Evolutionary conservation across 2,329 filamentous ascomycete genomes (phyloP), one percentile per base, ranked within the genome.

Genomic region (Didymella keratinophila): DNA sequence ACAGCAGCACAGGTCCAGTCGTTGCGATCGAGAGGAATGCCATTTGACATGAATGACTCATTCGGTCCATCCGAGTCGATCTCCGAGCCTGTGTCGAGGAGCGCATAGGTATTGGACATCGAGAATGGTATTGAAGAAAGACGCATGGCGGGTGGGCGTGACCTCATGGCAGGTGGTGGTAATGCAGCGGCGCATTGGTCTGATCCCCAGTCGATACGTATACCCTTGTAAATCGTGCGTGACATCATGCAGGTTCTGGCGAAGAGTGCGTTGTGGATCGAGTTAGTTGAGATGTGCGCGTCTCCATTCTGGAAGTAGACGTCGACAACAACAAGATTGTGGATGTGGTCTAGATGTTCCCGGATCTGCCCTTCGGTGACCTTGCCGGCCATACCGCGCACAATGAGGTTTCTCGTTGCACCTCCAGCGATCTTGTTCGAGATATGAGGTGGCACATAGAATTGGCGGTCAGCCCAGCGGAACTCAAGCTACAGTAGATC

Each of bases 301-400:
- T 87, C 85, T 4, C 82, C 81, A 18, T 82, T 79, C 2, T 78
- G 75, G 73, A 90, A 89, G 49, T 64, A 62, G 43, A 95, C 78
- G 42, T 84, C 84, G 68, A 95, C 81, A 11, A 96, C 84, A 21
- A 89, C 80, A 1, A 96, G 82, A 61, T 91, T 91, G 78, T 94
- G 88, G 60, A 96, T 94, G 72, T 96, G 92, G 23, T 93, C 89
- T 36, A 95, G 82, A 67, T 96, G 90, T 4, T 88, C 83, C 11
- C 89, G 86, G 62, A 96, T 86, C 16, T 78, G 77, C 8, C 84
- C 78, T 64, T 88, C 88, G 0, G 87, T 92, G 64, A 90, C 52
- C 79, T 83, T 52, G 78, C 78, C 65, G 81, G 66, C 61, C 18
- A 84, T 85, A 10, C 83, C 83, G 56, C 84, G 84, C 41, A 96